Base-by-base conservation (phyloP, 2,329 filamentous ascomycete genomes). In the Exophiala lecanii-corni region DNA sequence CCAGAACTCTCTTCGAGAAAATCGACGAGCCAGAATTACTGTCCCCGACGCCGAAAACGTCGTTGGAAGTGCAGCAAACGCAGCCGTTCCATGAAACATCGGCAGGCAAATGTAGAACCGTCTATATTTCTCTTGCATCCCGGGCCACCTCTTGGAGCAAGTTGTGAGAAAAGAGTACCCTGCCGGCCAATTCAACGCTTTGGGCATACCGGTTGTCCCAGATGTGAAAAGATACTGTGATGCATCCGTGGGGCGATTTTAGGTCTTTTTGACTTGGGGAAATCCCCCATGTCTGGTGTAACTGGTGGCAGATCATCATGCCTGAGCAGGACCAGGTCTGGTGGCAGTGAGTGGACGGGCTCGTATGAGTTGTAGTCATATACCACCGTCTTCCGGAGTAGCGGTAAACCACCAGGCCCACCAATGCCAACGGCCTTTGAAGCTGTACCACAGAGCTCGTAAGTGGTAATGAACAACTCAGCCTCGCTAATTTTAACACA, bases 401-500 rank as follows among this genome's bases (percentile, higher is more conserved):
- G 41, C 16, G 45, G 41, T 13, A 41, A 42, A 42, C 30, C 42
- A 15, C 31, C 32, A n/a, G 18, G n/a, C 5, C 15, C 34, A 19
- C 28, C 17, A 21, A 33, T 20, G 23, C 39, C 20, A 21, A 49
- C 35, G 5, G 46, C 36, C 10, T 30, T 37, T 9, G 10, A 16
- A 4, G 43, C 9, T 13, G 30, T 37, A 13, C 3, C 36, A 13
- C 23, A 42, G 33, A 50, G 5, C 28, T 50, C 47, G 40, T 43
- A 45, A 3, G 35, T 50, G 23, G 47, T 74, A 2, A 85, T 57
- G 3, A 84, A 57, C 32, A 56, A 57, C 40, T 66, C 70, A 2
- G 77, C 70, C 3, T 70, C 71, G 37, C 74, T 76, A 43, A 83
- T 70, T 50, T 69, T 72, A 20, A 86, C 59, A 41, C 81, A 85